Conservation (phyloP, 495 filamentous ascomycete genomes). For the Neurospora sp. region DNA sequence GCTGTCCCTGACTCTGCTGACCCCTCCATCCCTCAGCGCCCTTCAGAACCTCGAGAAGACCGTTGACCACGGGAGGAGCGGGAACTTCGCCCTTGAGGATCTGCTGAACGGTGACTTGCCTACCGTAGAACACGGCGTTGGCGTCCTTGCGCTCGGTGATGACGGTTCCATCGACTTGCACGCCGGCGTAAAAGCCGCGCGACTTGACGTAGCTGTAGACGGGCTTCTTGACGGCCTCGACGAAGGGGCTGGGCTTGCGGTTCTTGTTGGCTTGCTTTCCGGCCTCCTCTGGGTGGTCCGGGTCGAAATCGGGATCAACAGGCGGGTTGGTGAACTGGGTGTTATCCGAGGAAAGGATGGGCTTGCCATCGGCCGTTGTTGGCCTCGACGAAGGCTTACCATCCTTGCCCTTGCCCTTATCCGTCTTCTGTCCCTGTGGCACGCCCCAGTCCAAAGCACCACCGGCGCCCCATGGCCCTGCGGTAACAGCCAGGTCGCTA, state of each 20-base stretch:
- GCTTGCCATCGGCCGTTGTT: not conserved
- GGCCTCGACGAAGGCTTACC: not conserved
- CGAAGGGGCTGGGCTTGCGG: constrained; percentile 17
- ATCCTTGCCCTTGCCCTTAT: constrained; percentile 9
- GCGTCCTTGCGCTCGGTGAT: constrained; percentile 72
- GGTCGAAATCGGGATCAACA: not conserved
- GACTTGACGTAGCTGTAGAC: constrained; percentile 78
- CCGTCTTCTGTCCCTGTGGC: constrained; percentile 6
- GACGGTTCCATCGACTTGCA: constrained; percentile 69
- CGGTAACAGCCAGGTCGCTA: constrained; percentile 62
- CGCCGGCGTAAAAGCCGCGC: constrained; percentile 66
- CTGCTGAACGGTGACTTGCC: constrained; percentile 49
- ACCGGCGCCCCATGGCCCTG: constrained; percentile 63
- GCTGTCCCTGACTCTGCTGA: constrained; percentile 3
- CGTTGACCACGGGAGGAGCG: constrained; percentile 10
- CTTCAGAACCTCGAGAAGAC: constrained; percentile 17
- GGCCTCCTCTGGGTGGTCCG: not conserved
- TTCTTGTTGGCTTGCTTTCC: not conserved
- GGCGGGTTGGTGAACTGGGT: constrained; percentile 8
- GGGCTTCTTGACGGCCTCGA: constrained; percentile 35
- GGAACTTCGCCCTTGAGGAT: constrained; percentile 59
- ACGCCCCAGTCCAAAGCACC: constrained; percentile 50
- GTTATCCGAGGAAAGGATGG: constrained; percentile 9
- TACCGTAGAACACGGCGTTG: constrained; percentile 67
- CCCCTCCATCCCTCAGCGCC: constrained; percentile 19